Evolutionary conservation across 2,329 filamentous ascomycete species (phyloP).

Genomic region (Xylariaceae sp.): DNA sequence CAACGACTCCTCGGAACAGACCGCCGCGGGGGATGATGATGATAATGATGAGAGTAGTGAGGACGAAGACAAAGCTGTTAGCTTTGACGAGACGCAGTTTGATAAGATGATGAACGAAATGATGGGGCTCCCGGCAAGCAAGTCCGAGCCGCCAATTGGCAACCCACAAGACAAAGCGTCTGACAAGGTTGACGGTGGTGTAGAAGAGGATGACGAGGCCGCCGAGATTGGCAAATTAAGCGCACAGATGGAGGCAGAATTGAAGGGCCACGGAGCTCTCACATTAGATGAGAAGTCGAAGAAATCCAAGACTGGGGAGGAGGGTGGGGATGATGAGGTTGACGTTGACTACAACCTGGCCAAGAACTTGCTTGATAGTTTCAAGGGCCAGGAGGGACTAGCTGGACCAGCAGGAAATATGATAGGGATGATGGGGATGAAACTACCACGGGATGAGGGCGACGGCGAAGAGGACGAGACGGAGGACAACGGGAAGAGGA

Average conservation of each 20-base stretch:
- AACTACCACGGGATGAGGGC: conserved; percentile 73
- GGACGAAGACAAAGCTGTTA: conserved; percentile 68
- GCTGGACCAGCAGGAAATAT: conserved; percentile 84
- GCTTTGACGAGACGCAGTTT: conserved; percentile 82
- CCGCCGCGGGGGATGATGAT: conserved; percentile 42
- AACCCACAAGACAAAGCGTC: conserved; percentile 8
- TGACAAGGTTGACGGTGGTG: background rate
- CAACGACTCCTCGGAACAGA: conserved; percentile 47
- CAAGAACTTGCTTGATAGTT: conserved; percentile 85
- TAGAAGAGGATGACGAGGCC: conserved; percentile 24
- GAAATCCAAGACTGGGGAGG: conserved; percentile 38
- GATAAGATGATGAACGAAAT: conserved; percentile 84
- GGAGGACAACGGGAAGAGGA: conserved; percentile 1
- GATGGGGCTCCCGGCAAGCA: conserved; percentile 57
- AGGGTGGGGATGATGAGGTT: conserved; percentile 54
- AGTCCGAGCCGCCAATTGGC: conserved; percentile 4
- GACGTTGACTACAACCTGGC: conserved; percentile 82
- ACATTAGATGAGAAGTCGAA: conserved; percentile 41
- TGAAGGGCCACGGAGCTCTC: conserved; percentile 63
- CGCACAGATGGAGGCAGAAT: conserved; percentile 66
- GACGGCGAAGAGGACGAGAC: conserved; percentile 36
- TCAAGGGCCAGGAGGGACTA: conserved; percentile 83
- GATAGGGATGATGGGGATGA: conserved; percentile 77
- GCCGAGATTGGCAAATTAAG: conserved; percentile 59
- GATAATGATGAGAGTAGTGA: conserved; percentile 55